These are phyloP conservation scores for bread wheat (Triticum aestivum) DNA, from an alignment of 176 grass and related monocot genomes.

Conservation along the genomic window IWGSC_CS_RefSeq_v2.1 NC_057805.1:9420893-9421392, in stretches of 20 bases:
- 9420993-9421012: neutral
- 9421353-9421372: too few species aligned
- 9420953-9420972: neutral
- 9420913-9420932: constrained; percentile 27
- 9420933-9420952: constrained; percentile 28
- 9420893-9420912: neutral
- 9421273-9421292: too few species aligned
- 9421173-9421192: too few species aligned
- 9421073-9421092: neutral
- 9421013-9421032: neutral
- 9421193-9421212: too few species aligned
- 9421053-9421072: neutral
- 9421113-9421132: neutral
- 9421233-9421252: too few species aligned
- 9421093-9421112: neutral
- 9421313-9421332: too few species aligned
- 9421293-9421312: too few species aligned
- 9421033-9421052: neutral
- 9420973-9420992: neutral
- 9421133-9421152: neutral
- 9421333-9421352: too few species aligned
- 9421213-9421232: neutral
- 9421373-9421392: too few species aligned
- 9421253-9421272: too few species aligned
- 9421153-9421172: neutral